Percentiles rank a stretch among this genome's conserved stretches.
phyloP scores from a whole-genome alignment of 257 asterid species.

The Capsicum chinense region DNA sequence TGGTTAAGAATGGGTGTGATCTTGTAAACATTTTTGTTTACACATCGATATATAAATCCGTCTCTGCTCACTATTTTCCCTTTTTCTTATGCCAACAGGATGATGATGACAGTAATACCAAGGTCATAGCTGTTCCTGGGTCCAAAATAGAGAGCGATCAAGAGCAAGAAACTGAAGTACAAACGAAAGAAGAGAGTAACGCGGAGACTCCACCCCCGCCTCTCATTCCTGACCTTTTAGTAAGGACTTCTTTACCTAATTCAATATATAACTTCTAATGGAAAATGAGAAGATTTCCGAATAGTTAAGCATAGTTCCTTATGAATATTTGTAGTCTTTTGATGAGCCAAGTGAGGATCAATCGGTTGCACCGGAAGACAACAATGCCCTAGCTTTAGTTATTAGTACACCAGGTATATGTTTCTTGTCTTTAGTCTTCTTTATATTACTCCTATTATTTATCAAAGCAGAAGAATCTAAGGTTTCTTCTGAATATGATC shows the following conservation, averaged over 20 bases:
- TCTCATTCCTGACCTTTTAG: constrained; percentile 68
- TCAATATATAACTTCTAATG: not conserved
- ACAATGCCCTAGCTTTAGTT: constrained; percentile 35
- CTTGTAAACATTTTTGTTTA: too few relatives aligned
- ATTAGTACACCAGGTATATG: constrained; percentile 48
- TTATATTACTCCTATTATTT: not conserved
- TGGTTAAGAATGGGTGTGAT: too few relatives aligned
- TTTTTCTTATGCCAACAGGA: constrained; percentile 44
- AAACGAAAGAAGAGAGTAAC: constrained; percentile 37
- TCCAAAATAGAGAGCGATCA: constrained; percentile 42
- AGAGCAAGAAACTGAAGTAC: constrained; percentile 32
- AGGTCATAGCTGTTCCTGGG: constrained; percentile 40
- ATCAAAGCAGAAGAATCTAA: not conserved
- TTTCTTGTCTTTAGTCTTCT: constrained; percentile 6
- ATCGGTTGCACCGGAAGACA: constrained; percentile 41
- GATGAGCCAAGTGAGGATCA: constrained; percentile 56
- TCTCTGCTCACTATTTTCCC: not conserved
- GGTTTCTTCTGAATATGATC: constrained; percentile 19
- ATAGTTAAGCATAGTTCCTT: not conserved
- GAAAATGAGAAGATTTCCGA: not conserved
- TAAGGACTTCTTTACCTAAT: constrained; percentile 35
- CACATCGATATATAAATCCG: too few relatives aligned
- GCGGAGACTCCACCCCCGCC: constrained; percentile 40
- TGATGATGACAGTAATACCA: constrained; percentile 39
- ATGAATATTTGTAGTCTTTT: constrained; percentile 51